Conservation (phyloP, 257 asterid genomes). For the Euphrasia confusa region DNA sequence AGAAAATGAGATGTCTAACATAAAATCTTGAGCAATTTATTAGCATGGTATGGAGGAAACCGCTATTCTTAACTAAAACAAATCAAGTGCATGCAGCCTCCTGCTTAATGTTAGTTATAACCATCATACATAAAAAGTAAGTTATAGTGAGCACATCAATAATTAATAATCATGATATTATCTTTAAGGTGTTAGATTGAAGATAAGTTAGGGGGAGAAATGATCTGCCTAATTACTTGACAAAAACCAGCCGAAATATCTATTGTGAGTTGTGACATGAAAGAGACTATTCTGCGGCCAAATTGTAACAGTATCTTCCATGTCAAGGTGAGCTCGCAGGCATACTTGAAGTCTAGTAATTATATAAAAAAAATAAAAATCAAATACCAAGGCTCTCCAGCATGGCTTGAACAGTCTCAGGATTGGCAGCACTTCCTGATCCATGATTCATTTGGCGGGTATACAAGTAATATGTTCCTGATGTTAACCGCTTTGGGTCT, state of each 20-base stretch:
- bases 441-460: slow-evolving; percentile 52
- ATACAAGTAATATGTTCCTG: slow-evolving; percentile 64
- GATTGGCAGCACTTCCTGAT: slow-evolving; percentile 52
- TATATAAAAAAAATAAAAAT: slow-evolving; percentile 3
- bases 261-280: not conserved
- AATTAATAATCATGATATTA: not conserved
- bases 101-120: no score
- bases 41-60: not conserved
- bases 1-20: slow-evolving; percentile 11
- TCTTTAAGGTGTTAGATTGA: not conserved
- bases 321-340: slow-evolving; percentile 10
- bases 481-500: slow-evolving; percentile 67
- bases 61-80: not conserved
- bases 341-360: slow-evolving; percentile 19
- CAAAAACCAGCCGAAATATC: slow-evolving; percentile 9
- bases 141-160: slow-evolving; percentile 5
- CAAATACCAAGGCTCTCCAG: slow-evolving; percentile 61
- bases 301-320: slow-evolving; percentile 6
- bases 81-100: slow-evolving; percentile 5
- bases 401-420: slow-evolving; percentile 73
- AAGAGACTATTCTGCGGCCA: slow-evolving; percentile 2
- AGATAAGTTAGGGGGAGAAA: no score
- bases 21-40: slow-evolving; percentile 7
- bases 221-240: slow-evolving; percentile 17
- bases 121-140: not conserved